These are phyloP conservation scores for Podila horticola DNA, from an alignment of 192 early-diverging fungal genomes.

Conservation along the genomic window DNA sequence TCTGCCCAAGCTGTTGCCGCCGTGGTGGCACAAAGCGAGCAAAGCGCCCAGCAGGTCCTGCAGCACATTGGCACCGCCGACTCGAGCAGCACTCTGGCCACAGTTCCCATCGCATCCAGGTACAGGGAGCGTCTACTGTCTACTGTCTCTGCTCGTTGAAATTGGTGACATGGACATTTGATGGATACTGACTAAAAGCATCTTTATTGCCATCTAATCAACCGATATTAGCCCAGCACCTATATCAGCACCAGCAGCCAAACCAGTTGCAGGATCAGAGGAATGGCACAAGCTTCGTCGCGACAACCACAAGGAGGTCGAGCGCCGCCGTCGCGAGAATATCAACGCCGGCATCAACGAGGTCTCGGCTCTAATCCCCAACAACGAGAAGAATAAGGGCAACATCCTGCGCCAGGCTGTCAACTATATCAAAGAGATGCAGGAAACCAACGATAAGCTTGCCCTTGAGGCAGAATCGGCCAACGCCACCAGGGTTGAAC, in stretches of 20 bases:
- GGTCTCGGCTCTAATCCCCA: conserved; percentile 74
- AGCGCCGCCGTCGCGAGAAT: conserved; percentile 82
- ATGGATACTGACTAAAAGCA: not conserved
- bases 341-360: conserved; percentile 86
- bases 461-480: conserved; percentile 9
- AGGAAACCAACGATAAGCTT: conserved; percentile 33
- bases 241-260: conserved; percentile 29
- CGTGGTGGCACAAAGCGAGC: conserved; percentile 1
- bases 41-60: conserved; percentile 7
- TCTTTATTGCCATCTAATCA: not conserved
- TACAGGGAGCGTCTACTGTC: not conserved
- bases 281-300: conserved; percentile 75
- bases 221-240: not conserved
- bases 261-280: conserved; percentile 67
- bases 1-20: not conserved
- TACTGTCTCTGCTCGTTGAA: too few relatives aligned
- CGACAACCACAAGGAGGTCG: conserved; percentile 89
- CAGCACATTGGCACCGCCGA: conserved; percentile 11
- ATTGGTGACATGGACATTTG: not conserved
- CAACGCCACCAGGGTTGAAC: conserved; percentile 6
- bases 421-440: conserved; percentile 68
- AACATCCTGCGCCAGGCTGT: conserved; percentile 76
- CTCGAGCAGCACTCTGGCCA: conserved; percentile 26
- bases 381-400: conserved; percentile 79
- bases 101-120: conserved; percentile 23